Evolutionary conservation across 768 basidiomycete species (phyloP), one percentile per base, ranked within the genome.

Genomic region (Lentinula aciculospora): DNA sequence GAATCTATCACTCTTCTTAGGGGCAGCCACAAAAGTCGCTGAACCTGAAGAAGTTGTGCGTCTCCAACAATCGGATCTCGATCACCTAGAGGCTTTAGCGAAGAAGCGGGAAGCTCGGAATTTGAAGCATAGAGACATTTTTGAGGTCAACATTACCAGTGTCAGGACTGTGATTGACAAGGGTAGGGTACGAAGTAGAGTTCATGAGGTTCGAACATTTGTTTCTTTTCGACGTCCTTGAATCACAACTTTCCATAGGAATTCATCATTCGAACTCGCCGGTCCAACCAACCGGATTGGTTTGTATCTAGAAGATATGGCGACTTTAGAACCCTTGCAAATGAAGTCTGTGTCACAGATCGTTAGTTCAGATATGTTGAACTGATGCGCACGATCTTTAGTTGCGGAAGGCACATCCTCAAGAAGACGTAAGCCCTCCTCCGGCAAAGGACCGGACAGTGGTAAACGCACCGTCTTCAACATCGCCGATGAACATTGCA

Each of bases 251-350:
- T 34, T 15, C 36, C 49, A 17, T 65, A 98, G 90, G 97, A 98
- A 79, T 99, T 99, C 69, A 86, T 99, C 63, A 84, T 99, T 29
- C 84, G 93, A 29, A 98, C 95, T 0, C 80, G 87, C 15, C 80
- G 94, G 40, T 81, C 84, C 5, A 78, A 83, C 13, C 79, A 79
- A 61, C 79, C 76, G 2, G 94, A 97, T 62, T 80, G 93, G 1
- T 94, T 84, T 70, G 97, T 98, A 4, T 90, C 93, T 1, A 81
- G 97, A 58, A 80, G 97, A 61, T 94, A 98, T 68, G 96, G 96
- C 6, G 97, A 99, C 69, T 99, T 99, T 70, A 88, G 78, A 67
- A 89, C 93, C 2, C 80, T 99, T 17, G 85, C 87, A 2, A 81
- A 85, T 48, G 93, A 97, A 77, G 94, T 90, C 62, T 68, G 66